Conservation (phyloP, 2,329 filamentous ascomycete genomes). For the Alternaria consortialis region DNA sequence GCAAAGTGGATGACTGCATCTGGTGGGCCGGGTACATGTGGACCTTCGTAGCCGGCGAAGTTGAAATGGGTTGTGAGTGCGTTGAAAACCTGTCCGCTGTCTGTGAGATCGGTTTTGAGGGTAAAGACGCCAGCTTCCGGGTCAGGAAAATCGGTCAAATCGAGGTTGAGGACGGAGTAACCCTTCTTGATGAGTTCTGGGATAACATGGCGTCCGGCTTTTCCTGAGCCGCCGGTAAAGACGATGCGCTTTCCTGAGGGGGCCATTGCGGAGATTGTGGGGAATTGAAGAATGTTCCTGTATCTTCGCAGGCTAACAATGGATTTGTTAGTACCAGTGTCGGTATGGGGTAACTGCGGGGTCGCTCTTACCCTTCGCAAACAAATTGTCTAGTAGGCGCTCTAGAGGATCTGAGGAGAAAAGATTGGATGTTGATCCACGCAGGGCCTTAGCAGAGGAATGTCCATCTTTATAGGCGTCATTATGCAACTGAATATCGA, state of each 20-base stretch:
- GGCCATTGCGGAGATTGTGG: slow-evolving; percentile 25
- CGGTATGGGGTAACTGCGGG: slow-evolving; percentile 3
- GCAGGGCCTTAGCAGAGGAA: background rate
- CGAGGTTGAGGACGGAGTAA: slow-evolving; percentile 65
- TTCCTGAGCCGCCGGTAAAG: slow-evolving; percentile 60
- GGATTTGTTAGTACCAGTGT: background rate
- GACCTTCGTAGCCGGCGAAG: slow-evolving; percentile 59
- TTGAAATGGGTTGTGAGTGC: slow-evolving; percentile 65
- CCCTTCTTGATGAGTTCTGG: slow-evolving; percentile 61
- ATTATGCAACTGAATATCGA: slow-evolving; percentile 11
- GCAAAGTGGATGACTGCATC: slow-evolving; percentile 71
- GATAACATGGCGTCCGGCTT: slow-evolving; percentile 64
- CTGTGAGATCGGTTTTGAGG: slow-evolving; percentile 64
- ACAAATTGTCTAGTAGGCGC: background rate
- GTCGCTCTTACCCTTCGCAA: background rate
- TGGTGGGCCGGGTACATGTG: slow-evolving; percentile 56
- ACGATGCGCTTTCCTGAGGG: slow-evolving; percentile 53
- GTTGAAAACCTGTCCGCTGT: slow-evolving; percentile 65
- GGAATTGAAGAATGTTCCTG: background rate
- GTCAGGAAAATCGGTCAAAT: slow-evolving; percentile 59
- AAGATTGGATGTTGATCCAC: background rate
- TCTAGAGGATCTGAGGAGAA: background rate
- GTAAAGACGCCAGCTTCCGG: slow-evolving; percentile 60
- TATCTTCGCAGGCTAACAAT: background rate
- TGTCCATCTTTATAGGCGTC: slow-evolving; percentile 20